Evolutionary conservation across 345 rosid genomes (phyloP).

Genomic region (Garcia nutans): DNA sequence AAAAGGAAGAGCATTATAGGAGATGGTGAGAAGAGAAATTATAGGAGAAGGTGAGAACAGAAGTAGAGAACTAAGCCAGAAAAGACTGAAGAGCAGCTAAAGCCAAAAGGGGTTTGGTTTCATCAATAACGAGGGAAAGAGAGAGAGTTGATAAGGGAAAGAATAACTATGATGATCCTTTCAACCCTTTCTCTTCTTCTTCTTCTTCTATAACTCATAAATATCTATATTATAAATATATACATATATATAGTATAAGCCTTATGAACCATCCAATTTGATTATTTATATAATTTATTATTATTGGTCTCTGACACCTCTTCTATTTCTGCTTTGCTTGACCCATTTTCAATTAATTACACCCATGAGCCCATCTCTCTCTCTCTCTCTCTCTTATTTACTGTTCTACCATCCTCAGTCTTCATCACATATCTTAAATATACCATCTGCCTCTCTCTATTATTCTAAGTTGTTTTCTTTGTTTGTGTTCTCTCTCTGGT

Average conservation of each 20-base stretch:
- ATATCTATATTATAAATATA: too few species aligned
- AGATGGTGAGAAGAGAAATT: slow-evolving; percentile 13
- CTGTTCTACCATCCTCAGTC: slow-evolving; percentile 20
- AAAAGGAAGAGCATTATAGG: slow-evolving; percentile 23
- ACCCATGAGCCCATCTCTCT: slow-evolving; percentile 20
- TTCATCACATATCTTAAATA: slow-evolving; percentile 33
- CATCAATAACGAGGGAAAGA: slow-evolving; percentile 35
- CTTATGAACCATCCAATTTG: slow-evolving; percentile 26
- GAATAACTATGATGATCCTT: slow-evolving; percentile 36
- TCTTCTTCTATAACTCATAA: too few species aligned
- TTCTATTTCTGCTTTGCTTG: too few species aligned
- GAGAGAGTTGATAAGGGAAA: neutral
- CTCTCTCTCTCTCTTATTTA: slow-evolving; percentile 44
- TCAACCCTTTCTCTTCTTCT: slow-evolving; percentile 6
- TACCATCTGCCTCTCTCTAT: slow-evolving; percentile 22
- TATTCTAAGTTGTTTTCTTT: neutral
- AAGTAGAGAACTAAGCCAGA: neutral
- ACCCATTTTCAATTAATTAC: slow-evolving; percentile 34
- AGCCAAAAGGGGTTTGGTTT: neutral
- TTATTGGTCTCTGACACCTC: slow-evolving; percentile 20
- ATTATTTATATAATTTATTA: neutral
- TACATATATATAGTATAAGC: too few species aligned
- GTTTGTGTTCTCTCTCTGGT: neutral
- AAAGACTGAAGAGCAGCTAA: neutral
- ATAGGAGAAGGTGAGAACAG: slow-evolving; percentile 24